Evolutionary conservation across 2,329 filamentous ascomycete species (phyloP).

Genomic region (Teratosphaeria gauchensis): DNA sequence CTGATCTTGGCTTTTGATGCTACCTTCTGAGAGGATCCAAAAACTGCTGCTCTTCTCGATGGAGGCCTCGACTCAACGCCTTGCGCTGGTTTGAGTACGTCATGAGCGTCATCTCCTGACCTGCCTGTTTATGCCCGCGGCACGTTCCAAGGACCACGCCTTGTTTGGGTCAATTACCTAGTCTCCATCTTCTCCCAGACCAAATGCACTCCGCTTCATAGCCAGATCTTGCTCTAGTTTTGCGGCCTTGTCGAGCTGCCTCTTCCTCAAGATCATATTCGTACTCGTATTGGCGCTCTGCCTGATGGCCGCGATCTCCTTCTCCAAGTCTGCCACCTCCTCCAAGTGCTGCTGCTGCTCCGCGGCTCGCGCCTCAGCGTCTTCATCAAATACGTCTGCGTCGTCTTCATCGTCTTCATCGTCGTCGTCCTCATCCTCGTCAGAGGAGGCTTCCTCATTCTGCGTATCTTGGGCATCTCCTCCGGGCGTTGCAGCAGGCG

Average conservation of each 20-base stretch:
- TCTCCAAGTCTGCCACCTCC: slow-evolving; percentile 47
- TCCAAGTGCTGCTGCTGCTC: slow-evolving; percentile 40
- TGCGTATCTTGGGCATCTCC: slow-evolving; percentile 23
- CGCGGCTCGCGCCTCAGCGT: slow-evolving; percentile 39
- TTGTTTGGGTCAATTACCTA: slow-evolving; percentile 4
- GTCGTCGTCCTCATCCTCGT: slow-evolving; percentile 18
- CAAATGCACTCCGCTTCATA: slow-evolving; percentile 40
- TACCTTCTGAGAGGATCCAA: too few relatives aligned
- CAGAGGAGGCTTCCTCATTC: slow-evolving; percentile 18
- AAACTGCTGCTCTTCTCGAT: too few relatives aligned
- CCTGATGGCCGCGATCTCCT: slow-evolving; percentile 35
- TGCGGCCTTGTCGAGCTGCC: slow-evolving; percentile 40
- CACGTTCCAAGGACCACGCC: too few relatives aligned
- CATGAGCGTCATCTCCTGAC: background rate
- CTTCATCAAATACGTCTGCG: slow-evolving; percentile 40
- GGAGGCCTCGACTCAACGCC: too few relatives aligned
- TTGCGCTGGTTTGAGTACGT: background rate
- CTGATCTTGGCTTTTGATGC: too few relatives aligned
- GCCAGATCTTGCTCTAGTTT: slow-evolving; percentile 45
- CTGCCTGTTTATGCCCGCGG: too few relatives aligned
- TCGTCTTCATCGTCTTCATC: slow-evolving; percentile 37
- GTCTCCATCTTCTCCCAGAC: slow-evolving; percentile 19
- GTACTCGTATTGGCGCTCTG: slow-evolving; percentile 31
- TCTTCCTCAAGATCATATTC: slow-evolving; percentile 39
- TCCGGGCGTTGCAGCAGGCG: slow-evolving; percentile 8